A percentile compares a stretch with the other conserved stretches of the same genome.
Conservation (phyloP, 768 basidiomycete genomes). For the Boletus sensibilis region DNA sequence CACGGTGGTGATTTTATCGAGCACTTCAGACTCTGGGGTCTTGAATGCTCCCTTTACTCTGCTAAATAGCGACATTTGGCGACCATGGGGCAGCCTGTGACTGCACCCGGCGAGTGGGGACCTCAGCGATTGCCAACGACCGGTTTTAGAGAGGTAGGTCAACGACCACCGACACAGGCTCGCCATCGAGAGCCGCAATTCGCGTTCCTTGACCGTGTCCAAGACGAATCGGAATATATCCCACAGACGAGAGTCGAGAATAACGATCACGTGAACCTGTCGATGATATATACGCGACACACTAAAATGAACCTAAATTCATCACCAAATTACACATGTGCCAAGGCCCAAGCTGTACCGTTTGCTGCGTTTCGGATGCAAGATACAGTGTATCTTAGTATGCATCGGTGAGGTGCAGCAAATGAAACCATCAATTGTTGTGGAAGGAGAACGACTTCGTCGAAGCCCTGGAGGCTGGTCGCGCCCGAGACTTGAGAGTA, state of each 20-base stretch:
- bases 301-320: background rate
- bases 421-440: background rate
- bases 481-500: background rate
- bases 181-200: conserved; percentile 10
- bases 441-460: background rate
- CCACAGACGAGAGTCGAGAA: too few relatives aligned
- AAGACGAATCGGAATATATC: background rate
- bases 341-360: too few relatives aligned
- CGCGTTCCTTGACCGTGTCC: background rate
- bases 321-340: background rate
- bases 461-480: background rate
- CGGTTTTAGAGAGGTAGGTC: conserved; percentile 1
- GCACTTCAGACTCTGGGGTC: conserved; percentile 16
- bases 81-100: background rate
- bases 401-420: background rate
- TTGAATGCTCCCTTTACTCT: conserved; percentile 5
- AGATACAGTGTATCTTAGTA: background rate
- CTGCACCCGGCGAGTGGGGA: background rate
- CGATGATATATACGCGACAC: background rate
- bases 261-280: conserved; percentile 6
- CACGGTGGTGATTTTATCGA: conserved; percentile 16
- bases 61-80: conserved; percentile 17
- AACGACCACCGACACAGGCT: conserved; percentile 12
- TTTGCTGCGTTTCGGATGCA: background rate
- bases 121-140: background rate